These are phyloP conservation scores for Suhomyces bribrorum DNA, from an alignment of 1,139 yeast species.

Conservation along the genomic window DNA sequence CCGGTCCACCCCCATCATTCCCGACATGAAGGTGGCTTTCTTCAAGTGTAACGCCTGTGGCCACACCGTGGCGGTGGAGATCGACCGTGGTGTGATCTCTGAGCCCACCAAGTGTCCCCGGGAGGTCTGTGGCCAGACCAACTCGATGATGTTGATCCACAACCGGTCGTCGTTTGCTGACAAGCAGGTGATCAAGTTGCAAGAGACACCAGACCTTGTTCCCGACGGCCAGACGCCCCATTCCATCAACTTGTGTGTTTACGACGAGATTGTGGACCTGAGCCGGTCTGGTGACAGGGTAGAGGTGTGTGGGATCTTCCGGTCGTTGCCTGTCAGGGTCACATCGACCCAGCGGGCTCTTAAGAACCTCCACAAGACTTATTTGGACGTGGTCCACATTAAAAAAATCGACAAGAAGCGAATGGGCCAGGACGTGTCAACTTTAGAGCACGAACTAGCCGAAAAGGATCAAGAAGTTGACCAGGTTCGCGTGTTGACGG, in stretches of 20 bases:
- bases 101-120: constrained; percentile 95
- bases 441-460: constrained; percentile 45
- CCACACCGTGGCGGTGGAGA: constrained; percentile 87
- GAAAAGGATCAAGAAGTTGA: constrained; percentile 69
- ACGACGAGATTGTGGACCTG: constrained; percentile 92
- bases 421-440: constrained; percentile 76
- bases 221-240: constrained; percentile 99
- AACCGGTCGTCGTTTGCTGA: constrained; percentile 92
- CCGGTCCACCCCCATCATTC: constrained; percentile 87
- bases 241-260: constrained; percentile 88
- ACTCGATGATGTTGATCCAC: constrained; percentile 89
- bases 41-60: constrained; percentile 95
- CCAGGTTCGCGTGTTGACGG: constrained; percentile 68
- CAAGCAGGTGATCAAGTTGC: constrained; percentile 89
- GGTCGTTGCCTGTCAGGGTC: constrained; percentile 88
- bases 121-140: constrained; percentile 77
- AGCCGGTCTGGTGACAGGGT: constrained; percentile 97
- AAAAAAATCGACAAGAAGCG: constrained; percentile 83
- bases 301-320: constrained; percentile 92
- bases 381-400: constrained; percentile 90
- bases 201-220: constrained; percentile 96
- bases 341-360: constrained; percentile 84
- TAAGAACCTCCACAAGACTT: constrained; percentile 85
- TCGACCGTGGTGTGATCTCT: constrained; percentile 90
- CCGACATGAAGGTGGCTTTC: constrained; percentile 97